Conservation (phyloP, 305 asterid genomes). For the Stenogyne calaminthoides region DNA sequence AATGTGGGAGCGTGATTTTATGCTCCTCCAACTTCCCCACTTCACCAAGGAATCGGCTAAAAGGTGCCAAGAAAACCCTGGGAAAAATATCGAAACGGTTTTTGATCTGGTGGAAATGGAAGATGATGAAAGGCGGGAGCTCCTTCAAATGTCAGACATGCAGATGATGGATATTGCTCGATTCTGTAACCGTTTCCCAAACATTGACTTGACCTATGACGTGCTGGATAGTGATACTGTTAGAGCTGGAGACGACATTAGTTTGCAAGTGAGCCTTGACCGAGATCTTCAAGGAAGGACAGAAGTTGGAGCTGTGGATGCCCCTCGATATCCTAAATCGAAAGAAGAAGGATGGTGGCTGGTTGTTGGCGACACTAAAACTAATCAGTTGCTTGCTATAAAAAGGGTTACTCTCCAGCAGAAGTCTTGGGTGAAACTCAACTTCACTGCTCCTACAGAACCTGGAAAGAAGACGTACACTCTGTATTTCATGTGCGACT, state of each 20-base stretch:
- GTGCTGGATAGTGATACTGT: slow-evolving; percentile 49
- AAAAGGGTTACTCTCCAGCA: slow-evolving; percentile 81
- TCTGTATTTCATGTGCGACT: slow-evolving; percentile 89
- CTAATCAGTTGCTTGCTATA: slow-evolving; percentile 81
- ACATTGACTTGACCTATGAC: slow-evolving; percentile 71
- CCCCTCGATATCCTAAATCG: slow-evolving; percentile 77
- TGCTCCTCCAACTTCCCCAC: slow-evolving; percentile 92
- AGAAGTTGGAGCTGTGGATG: slow-evolving; percentile 84
- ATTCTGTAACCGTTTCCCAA: slow-evolving; percentile 80
- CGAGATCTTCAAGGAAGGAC: slow-evolving; percentile 79
- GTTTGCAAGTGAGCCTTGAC: slow-evolving; percentile 63
- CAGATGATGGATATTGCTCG: slow-evolving; percentile 82
- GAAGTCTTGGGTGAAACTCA: slow-evolving; percentile 69
- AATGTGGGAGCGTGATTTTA: slow-evolving; percentile 88
- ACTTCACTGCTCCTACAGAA: slow-evolving; percentile 69
- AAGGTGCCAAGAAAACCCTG: slow-evolving; percentile 80
- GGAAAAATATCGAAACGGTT: slow-evolving; percentile 67
- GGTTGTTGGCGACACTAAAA: slow-evolving; percentile 81
- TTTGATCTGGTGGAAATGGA: slow-evolving; percentile 89
- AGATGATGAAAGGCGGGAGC: slow-evolving; percentile 83
- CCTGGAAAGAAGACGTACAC: slow-evolving; percentile 65
- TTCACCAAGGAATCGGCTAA: slow-evolving; percentile 84
- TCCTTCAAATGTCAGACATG: slow-evolving; percentile 76
- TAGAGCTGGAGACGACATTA: slow-evolving; percentile 60
- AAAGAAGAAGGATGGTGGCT: slow-evolving; percentile 99